A percentile compares a stretch with the other conserved stretches of the same genome.
Conservation (phyloP, 2,329 filamentous ascomycete genomes). For the Fusarium sp. region DNA sequence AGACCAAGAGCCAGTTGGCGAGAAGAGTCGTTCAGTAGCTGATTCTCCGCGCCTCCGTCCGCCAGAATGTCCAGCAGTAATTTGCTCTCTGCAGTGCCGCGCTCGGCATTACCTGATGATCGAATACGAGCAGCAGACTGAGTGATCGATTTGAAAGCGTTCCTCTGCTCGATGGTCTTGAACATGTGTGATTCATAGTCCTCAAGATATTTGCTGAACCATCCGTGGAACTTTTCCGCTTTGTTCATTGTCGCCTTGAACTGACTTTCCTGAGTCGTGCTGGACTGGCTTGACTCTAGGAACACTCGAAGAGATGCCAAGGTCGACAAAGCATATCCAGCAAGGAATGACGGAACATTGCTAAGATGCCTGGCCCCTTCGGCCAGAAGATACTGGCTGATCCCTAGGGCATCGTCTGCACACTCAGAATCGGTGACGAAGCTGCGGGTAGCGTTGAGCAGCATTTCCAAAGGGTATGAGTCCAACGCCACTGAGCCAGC, state of each 20-base stretch:
- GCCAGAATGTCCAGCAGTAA: conserved; percentile 82
- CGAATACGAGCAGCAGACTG: conserved; percentile 75
- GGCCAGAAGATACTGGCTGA: conserved; percentile 84
- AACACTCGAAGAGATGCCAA: conserved; percentile 83
- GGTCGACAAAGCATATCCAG: conserved; percentile 82
- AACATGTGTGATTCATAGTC: conserved; percentile 68
- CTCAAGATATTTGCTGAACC: conserved; percentile 78
- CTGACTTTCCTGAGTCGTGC: conserved; percentile 86
- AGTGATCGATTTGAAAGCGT: conserved; percentile 74
- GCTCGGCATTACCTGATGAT: conserved; percentile 74
- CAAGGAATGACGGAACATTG: conserved; percentile 77
- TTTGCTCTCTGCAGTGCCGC: conserved; percentile 79
- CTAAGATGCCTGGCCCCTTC: conserved; percentile 73
- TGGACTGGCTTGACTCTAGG: conserved; percentile 77
- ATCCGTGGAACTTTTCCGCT: conserved; percentile 79
- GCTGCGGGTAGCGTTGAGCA: conserved; percentile 80
- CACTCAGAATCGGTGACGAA: conserved; percentile 88
- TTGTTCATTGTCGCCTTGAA: conserved; percentile 81
- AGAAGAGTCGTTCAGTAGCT: conserved; percentile 76
- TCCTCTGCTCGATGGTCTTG: conserved; percentile 59
- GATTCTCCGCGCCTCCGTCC: conserved; percentile 71
- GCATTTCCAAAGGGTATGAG: conserved; percentile 90
- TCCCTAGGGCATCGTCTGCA: conserved; percentile 87
- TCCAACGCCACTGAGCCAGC: conserved; percentile 77
- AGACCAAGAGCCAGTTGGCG: conserved; percentile 76